Conservation (phyloP, 2,329 filamentous ascomycete genomes). For the Penicillium sp. region DNA sequence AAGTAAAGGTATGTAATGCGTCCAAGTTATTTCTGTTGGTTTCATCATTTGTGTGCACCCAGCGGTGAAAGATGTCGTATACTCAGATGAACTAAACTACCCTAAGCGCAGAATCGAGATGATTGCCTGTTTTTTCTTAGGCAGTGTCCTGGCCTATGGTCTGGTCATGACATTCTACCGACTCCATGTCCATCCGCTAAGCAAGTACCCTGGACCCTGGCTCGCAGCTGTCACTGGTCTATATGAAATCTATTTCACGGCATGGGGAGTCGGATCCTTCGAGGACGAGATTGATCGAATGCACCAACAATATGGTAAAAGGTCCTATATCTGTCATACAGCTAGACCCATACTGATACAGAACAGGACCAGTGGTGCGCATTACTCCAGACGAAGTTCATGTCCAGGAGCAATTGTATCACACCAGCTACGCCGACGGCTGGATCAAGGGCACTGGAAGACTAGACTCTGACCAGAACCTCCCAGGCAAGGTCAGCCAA, state of each 20-base stretch:
- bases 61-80: not conserved
- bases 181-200: constrained; percentile 23
- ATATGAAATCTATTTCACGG: constrained; percentile 23
- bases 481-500: not conserved
- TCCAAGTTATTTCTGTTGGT: not conserved
- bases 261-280: constrained; percentile 15
- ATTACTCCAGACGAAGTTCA: constrained; percentile 25
- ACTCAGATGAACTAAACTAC: not conserved
- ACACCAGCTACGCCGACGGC: constrained; percentile 8
- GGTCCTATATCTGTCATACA: not conserved
- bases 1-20: not conserved
- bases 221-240: constrained; percentile 22
- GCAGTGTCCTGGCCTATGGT: constrained; percentile 22
- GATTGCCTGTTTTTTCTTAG: constrained; percentile 21
- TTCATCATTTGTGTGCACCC: not conserved
- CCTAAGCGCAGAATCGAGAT: constrained; percentile 6
- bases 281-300: constrained; percentile 20
- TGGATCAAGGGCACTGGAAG: constrained; percentile 19
- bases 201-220: constrained; percentile 20
- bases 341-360: not conserved
- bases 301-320: constrained; percentile 22
- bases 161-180: constrained; percentile 21
- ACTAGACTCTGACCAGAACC: constrained; percentile 4
- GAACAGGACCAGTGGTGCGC: constrained; percentile 22
- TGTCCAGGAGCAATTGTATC: constrained; percentile 16